These are phyloP conservation scores for Pichia sp. DNA, from an alignment of 1,139 yeast genomes.

Conservation along the genomic window DNA sequence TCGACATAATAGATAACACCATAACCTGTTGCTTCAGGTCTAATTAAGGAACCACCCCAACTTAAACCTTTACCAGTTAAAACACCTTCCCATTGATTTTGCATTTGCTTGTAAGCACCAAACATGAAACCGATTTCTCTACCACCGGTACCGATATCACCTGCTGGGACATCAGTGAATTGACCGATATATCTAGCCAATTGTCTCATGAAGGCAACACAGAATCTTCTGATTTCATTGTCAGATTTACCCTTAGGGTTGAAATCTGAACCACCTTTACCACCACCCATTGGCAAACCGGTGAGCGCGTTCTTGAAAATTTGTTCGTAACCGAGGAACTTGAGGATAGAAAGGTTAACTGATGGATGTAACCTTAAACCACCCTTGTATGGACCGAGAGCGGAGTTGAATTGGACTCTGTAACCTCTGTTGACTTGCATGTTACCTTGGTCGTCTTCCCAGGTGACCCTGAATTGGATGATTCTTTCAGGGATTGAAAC, in stretches of 20 bases:
- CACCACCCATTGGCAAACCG: slow-evolving; percentile 98
- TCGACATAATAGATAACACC: slow-evolving; percentile 96
- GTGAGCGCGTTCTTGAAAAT: slow-evolving; percentile 97
- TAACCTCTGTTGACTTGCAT: slow-evolving; percentile 93
- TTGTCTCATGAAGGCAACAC: slow-evolving; percentile 93
- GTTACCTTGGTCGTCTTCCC: slow-evolving; percentile 95
- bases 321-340: slow-evolving; percentile 97
- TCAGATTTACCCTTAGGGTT: slow-evolving; percentile 94
- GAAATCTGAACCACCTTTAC: slow-evolving; percentile 98
- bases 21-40: slow-evolving; percentile 99
- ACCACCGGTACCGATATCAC: slow-evolving; percentile 93
- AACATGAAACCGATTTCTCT: slow-evolving; percentile 89
- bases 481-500: slow-evolving; percentile 94
- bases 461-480: slow-evolving; percentile 91
- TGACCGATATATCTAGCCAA: slow-evolving; percentile 94
- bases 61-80: slow-evolving; percentile 95
- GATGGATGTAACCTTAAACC: slow-evolving; percentile 98
- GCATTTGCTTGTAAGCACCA: slow-evolving; percentile 92
- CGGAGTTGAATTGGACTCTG: slow-evolving; percentile 98
- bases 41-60: slow-evolving; percentile 98
- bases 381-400: slow-evolving; percentile 98
- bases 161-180: slow-evolving; percentile 97
- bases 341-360: slow-evolving; percentile 88
- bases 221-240: slow-evolving; percentile 92
- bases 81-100: slow-evolving; percentile 94